Evolutionary conservation across 225 moss, liverwort and hornwort genomes (phyloP).

Genomic region (Rhytidiadelphus loreus): DNA sequence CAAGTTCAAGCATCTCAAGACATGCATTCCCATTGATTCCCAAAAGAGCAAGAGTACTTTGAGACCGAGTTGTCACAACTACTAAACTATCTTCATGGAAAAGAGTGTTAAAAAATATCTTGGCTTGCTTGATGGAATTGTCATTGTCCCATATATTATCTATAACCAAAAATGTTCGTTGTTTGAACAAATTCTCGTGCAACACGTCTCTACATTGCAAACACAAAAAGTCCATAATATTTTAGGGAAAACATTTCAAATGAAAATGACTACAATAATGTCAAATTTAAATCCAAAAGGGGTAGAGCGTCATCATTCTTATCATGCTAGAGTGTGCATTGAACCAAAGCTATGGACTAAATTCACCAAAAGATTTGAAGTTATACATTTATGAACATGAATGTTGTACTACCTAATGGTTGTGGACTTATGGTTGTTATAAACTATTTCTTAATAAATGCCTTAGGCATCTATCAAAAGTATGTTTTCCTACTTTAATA

Average conservation of each 20-base stretch:
- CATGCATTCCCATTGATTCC: neutral
- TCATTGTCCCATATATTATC: neutral
- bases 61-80: neutral
- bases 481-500: too few species aligned
- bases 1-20: neutral
- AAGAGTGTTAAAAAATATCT: neutral
- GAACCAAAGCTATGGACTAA: too few species aligned
- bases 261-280: neutral
- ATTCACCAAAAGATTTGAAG: too few species aligned
- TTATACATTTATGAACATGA: too few species aligned
- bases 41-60: neutral
- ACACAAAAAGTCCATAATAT: accelerated
- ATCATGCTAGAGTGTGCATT: neutral
- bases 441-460: too few species aligned
- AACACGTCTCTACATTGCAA: neutral
- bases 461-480: too few species aligned
- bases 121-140: neutral
- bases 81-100: neutral
- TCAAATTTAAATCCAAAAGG: neutral
- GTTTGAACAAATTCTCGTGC: neutral
- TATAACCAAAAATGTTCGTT: neutral
- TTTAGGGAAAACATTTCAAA: neutral
- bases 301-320: accelerated
- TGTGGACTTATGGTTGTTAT: too few species aligned
- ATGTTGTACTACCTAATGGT: too few species aligned